Evolutionary conservation across 2,329 filamentous ascomycete genomes (phyloP).

Genomic region (Tolypocladium paradoxum): DNA sequence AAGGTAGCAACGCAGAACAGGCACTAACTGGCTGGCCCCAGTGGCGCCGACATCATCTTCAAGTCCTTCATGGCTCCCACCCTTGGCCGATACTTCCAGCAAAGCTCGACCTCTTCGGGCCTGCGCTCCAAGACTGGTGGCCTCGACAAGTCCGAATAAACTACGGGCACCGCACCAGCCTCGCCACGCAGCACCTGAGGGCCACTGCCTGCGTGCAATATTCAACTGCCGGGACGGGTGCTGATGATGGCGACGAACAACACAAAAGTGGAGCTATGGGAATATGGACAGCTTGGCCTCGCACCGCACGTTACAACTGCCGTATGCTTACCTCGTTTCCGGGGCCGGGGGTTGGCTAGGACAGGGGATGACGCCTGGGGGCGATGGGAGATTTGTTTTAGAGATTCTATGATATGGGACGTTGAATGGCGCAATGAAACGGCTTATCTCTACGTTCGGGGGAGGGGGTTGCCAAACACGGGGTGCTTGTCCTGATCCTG

Average conservation of each 20-base stretch:
- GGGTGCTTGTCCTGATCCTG: not conserved
- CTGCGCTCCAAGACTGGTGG: constrained; percentile 82
- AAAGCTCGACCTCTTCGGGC: constrained; percentile 68
- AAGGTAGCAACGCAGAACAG: not conserved
- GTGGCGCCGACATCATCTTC: constrained; percentile 94
- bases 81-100: constrained; percentile 81
- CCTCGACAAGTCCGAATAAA: constrained; percentile 58
- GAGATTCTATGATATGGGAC: not conserved
- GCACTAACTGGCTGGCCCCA: constrained; percentile 23
- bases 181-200: not conserved
- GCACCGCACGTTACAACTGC: not conserved
- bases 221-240: not conserved
- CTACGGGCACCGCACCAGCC: not conserved
- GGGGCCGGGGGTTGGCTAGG: not conserved
- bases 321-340: not conserved
- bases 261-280: too few species aligned
- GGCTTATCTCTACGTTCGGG: not conserved
- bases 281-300: not conserved
- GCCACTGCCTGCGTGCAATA: not conserved
- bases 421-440: constrained; percentile 4
- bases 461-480: not conserved
- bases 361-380: not conserved
- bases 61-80: constrained; percentile 87
- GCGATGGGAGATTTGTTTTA: not conserved
- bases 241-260: not conserved